Evolutionary conservation across 148 eudicot species (phyloP).

Genomic region (Polygonum aviculare): DNA sequence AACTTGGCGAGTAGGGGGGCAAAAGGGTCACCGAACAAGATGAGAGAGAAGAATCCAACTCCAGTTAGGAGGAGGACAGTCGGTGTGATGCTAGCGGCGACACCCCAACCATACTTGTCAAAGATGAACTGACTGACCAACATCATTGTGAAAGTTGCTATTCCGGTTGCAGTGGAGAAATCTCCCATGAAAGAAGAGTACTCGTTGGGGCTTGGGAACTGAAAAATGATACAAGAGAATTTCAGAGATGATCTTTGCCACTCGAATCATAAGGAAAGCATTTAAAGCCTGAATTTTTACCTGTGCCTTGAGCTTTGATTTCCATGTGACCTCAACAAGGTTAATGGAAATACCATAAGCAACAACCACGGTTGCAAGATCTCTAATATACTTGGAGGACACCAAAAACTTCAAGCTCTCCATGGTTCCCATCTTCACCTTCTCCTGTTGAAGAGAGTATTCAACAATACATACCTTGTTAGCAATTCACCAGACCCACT

Average conservation of each 20-base stretch:
- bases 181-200: constrained; percentile 99
- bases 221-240: constrained; percentile 12
- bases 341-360: constrained; percentile 97
- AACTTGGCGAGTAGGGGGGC: constrained; percentile 56
- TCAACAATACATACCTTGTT: not conserved
- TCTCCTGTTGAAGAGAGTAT: constrained; percentile 42
- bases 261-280: not conserved
- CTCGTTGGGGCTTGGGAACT: constrained; percentile 98
- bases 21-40: constrained; percentile 71
- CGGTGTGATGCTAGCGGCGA: constrained; percentile 92
- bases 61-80: constrained; percentile 86
- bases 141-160: constrained; percentile 95
- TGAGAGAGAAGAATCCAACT: constrained; percentile 87
- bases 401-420: constrained; percentile 96
- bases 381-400: constrained; percentile 75
- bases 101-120: constrained; percentile 96
- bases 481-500: not conserved
- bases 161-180: constrained; percentile 98
- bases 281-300: constrained; percentile 19
- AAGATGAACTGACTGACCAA: constrained; percentile 90
- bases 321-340: constrained; percentile 99
- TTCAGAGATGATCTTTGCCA: not conserved
- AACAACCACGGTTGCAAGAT: constrained; percentile 91
- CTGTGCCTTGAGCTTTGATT: constrained; percentile 99
- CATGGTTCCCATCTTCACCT: constrained; percentile 91